phyloP scores from a whole-genome alignment of 305 asterid species.

The Fraxinus dipetala region DNA sequence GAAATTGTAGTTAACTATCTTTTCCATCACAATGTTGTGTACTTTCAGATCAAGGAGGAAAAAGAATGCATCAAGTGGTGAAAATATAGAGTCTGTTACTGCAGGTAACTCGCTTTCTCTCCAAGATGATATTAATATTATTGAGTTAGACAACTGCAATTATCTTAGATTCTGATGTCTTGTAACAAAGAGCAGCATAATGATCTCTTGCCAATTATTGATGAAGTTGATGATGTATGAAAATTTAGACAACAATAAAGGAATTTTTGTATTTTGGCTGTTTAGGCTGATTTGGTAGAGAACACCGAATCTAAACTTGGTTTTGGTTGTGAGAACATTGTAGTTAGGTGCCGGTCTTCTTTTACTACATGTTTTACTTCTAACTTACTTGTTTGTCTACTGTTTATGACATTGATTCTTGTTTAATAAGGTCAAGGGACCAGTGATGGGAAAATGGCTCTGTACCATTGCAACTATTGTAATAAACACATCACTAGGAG shows the following conservation, averaged over 20 bases:
- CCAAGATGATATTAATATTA: not conserved
- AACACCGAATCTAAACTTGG: not conserved
- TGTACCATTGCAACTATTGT: slow-evolving; percentile 75
- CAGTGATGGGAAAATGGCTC: slow-evolving; percentile 62
- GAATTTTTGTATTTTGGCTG: not conserved
- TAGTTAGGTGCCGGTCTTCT: slow-evolving; percentile 6
- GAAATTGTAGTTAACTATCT: not conserved
- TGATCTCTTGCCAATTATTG: not conserved
- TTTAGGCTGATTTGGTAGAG: not conserved
- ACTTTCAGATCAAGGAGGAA: slow-evolving; percentile 77
- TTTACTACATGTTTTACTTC: not conserved
- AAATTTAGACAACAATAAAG: not conserved
- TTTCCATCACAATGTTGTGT: not conserved
- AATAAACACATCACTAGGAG: slow-evolving; percentile 67
- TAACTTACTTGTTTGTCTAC: slow-evolving; percentile 6
- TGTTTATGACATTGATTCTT: slow-evolving; percentile 19
- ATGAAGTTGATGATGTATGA: not conserved
- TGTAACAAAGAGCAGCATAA: not conserved
- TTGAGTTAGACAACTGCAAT: not conserved
- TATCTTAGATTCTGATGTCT: not conserved
- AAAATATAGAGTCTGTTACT: slow-evolving; percentile 51
- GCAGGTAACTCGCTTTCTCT: slow-evolving; percentile 42
- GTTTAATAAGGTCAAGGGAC: slow-evolving; percentile 55
- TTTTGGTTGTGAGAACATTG: not conserved
- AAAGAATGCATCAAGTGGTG: slow-evolving; percentile 72